Conservation (phyloP, 2,329 filamentous ascomycete species). For the Penicillium glabrum region DNA sequence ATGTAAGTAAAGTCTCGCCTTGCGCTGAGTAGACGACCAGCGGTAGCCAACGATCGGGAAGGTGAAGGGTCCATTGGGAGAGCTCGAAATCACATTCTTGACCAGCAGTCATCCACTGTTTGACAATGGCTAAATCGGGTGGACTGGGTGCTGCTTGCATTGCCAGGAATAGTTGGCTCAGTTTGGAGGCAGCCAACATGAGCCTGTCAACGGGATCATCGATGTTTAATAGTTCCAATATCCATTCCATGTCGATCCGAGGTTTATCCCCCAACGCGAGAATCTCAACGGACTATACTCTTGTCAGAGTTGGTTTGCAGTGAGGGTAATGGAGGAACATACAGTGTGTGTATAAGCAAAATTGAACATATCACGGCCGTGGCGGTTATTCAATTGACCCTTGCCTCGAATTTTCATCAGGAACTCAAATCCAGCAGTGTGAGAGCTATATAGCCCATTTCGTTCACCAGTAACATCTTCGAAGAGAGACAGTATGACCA, state of each 20-base stretch:
- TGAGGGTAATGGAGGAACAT: conserved; percentile 2
- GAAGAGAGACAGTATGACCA: conserved; percentile 38
- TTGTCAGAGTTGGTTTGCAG: conserved; percentile 1
- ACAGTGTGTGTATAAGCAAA: conserved; percentile 40
- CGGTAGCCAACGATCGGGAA: conserved; percentile 36
- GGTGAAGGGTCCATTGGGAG: conserved; percentile 29
- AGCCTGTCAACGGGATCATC: conserved; percentile 33
- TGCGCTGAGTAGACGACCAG: conserved; percentile 29
- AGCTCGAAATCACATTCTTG: conserved; percentile 29
- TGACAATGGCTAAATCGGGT: conserved; percentile 18
- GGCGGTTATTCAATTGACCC: conserved; percentile 27
- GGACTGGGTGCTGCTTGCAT: conserved; percentile 17
- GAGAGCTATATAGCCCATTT: conserved; percentile 35
- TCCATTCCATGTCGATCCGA: conserved; percentile 30
- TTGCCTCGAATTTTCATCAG: conserved; percentile 35
- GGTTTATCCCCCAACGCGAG: conserved; percentile 34
- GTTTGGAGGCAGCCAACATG: conserved; percentile 30
- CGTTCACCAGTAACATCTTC: conserved; percentile 41
- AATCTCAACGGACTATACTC: conserved; percentile 33
- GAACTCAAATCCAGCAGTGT: conserved; percentile 37
- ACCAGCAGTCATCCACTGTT: conserved; percentile 24
- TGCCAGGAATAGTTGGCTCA: conserved; percentile 29
- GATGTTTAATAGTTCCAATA: conserved; percentile 25
- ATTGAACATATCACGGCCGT: conserved; percentile 37
- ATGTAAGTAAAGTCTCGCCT: conserved; percentile 33